Percentiles rank a stretch among this genome's conserved stretches.
Conservation (phyloP, 352 stramenopile species). For the Globisporangium echinulatum region DNA sequence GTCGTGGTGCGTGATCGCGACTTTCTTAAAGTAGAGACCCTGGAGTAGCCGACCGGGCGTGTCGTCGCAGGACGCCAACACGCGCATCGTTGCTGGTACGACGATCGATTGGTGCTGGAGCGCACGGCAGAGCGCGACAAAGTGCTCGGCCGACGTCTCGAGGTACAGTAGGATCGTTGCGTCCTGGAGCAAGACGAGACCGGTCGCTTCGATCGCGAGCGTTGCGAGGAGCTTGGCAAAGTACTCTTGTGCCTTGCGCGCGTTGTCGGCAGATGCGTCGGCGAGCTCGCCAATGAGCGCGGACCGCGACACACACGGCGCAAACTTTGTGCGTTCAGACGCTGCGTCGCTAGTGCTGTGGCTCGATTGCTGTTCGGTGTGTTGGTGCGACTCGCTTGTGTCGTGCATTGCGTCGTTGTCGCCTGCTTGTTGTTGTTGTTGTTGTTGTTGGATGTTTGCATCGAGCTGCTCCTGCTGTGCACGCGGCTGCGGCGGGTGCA, state of each 20-base stretch:
- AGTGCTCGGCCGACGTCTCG: conserved; percentile 52
- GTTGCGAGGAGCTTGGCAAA: conserved; percentile 51
- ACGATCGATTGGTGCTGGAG: conserved; percentile 31
- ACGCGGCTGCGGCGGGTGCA: conserved; percentile 26
- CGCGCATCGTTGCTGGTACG: conserved; percentile 32
- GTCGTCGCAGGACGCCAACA: conserved; percentile 61
- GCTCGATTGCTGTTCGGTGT: neutral
- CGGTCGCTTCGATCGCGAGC: conserved; percentile 50
- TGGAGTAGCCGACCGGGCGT: conserved; percentile 41
- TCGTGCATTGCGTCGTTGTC: conserved; percentile 16
- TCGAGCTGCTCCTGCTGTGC: conserved; percentile 13
- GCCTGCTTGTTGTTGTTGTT: conserved; percentile 22
- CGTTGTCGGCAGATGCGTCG: conserved; percentile 35
- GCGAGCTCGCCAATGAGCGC: conserved; percentile 33
- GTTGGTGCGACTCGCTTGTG: neutral
- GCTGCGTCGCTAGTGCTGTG: conserved; percentile 10
- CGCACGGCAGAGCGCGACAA: conserved; percentile 36
- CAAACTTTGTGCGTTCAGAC: conserved; percentile 25
- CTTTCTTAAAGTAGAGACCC: conserved; percentile 64
- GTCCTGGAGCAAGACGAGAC: conserved; percentile 50
- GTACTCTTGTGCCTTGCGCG: conserved; percentile 54
- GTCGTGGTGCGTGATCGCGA: conserved; percentile 20
- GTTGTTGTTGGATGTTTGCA: neutral
- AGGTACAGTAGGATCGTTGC: conserved; percentile 45
- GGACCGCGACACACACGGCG: conserved; percentile 38